These are phyloP conservation scores for Cyclotella atomus DNA, from an alignment of 108 stramenopile genomes.

Conservation along the genomic window DNA sequence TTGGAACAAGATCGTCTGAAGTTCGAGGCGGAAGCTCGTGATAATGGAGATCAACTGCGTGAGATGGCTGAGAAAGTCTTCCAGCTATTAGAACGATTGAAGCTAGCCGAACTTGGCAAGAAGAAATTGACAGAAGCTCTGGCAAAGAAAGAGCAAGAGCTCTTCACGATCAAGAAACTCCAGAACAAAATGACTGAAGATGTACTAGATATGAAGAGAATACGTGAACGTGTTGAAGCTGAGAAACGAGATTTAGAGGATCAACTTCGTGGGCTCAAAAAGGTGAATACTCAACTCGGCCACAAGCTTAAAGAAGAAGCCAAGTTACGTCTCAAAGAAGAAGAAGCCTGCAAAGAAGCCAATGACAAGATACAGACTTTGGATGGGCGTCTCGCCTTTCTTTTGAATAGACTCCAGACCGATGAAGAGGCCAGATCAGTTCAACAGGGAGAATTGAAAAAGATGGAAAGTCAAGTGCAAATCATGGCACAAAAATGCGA, in stretches of 20 bases:
- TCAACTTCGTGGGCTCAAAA: conserved; percentile 75
- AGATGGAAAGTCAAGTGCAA: conserved; percentile 70
- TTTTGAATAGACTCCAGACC: conserved; percentile 81
- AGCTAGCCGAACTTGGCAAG: conserved; percentile 86
- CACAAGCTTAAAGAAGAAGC: conserved; percentile 72
- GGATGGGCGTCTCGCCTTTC: conserved; percentile 71
- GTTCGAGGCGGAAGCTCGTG: conserved; percentile 84
- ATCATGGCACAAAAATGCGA: conserved; percentile 53
- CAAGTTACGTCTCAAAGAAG: conserved; percentile 60
- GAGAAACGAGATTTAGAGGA: conserved; percentile 70
- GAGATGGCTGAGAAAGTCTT: conserved; percentile 93
- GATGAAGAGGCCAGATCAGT: conserved; percentile 74
- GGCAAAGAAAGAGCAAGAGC: conserved; percentile 78
- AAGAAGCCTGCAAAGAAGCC: conserved; percentile 67
- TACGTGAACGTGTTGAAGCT: conserved; percentile 71
- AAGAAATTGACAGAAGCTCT: conserved; percentile 84
- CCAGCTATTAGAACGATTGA: conserved; percentile 83
- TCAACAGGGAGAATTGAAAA: conserved; percentile 74
- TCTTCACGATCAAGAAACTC: conserved; percentile 73
- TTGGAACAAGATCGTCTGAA: conserved; percentile 74
- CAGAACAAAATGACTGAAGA: conserved; percentile 75
- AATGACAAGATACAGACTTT: conserved; percentile 75
- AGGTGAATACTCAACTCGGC: conserved; percentile 75
- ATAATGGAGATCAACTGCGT: conserved; percentile 77
- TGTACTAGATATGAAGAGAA: conserved; percentile 63